Base-by-base conservation (phyloP, 371 early-diverging fungal genomes). In the Mortierella sp. region DNA sequence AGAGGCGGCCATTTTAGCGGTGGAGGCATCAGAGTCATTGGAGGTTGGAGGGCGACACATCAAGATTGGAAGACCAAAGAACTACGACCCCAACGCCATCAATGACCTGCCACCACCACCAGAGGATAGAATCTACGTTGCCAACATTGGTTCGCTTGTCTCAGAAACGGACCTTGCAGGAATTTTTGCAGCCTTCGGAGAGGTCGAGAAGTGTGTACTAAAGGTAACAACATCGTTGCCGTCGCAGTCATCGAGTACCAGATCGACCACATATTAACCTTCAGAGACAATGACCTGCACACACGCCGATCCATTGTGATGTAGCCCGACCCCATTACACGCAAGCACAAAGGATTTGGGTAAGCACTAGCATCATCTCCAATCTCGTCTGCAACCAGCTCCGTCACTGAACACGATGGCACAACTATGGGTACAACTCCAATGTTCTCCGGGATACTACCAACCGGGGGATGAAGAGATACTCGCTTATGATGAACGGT, bases 181-280 rank as follows among this genome's bases (percentile, higher is more conserved):
- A 54, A 87, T 95, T 16, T 93, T 95, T 81, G 86, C 87, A 24
- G 84, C 92, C 1, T 93, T 95, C 82, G 94, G 94, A 9, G 71
- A 72, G 12, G 85, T 95, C 30, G 79, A 74, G 31, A 78, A 80
- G 19, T 92, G 91, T 45, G 81, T 88, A 19, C 76, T 94, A 52
- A 70, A 86, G 81, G 89, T 90, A 80, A 69, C 71, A 41, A 14
- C 16, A 21, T 12, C 26, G 12, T 14, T 18, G 19, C 5, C 2
- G 34, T 13, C 10, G 28, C 13, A 21, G 9, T 39, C 14, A 39
- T 5, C 24, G 16, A 16, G 34, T 47, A 60, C 12, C 13, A 46
- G 34, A 10, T 34, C 4, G 4, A 34, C 4, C 34, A 34, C 10
- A 10, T 34, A 34, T 10, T 34, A 34, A 34, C 34, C 10, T 4